Evolutionary conservation across 371 early-diverging fungal species (phyloP), one percentile per base, ranked within the genome.

Genomic region (Mucor ambiguus): DNA sequence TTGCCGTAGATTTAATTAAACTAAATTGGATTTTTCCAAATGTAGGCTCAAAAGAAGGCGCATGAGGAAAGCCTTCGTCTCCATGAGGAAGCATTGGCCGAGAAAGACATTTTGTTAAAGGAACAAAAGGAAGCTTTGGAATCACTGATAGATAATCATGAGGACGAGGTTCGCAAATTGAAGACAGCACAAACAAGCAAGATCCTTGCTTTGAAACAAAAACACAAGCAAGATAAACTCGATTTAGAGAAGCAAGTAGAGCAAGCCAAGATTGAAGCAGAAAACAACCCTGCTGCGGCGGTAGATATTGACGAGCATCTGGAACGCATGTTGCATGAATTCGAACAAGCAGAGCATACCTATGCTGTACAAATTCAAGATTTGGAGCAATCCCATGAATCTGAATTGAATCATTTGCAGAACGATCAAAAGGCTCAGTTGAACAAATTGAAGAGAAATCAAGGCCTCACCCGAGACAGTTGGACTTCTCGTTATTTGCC

Each of bases 301-400:
- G 76, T 80, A 0, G 84, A 84, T 26, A 72, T 94, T 60, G 91
- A 94, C 74, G 88, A 82, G 20, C 93, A 94, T 66, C 66, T 95
- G 5, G 90, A 90, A 32, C 89, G 92, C 16, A 78, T 95, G 52
- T 83, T 95, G 60, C 87, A 89, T 24, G 93, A 93, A 74, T 89
- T 95, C 61, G 83, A 83, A 33, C 73, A 76, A 49, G 75, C 76
- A 20, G 77, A 83, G 37, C 79, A 83, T 30, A 64, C 72, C 9
- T 72, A 77, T 41, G 64, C 71, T 26, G 77, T 76, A 9, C 69
- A 79, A 58, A 72, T 83, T 1, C 66, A 83, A 58, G 64, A 71
- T 32, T 49, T 83, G n/a, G 72, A 83, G 49, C 60, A 77, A 57
- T 75, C 75, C 18, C 83, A 83, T 60, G 68, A 80, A 58, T 66